These are phyloP conservation scores for Paraurostyla sp. DNA, from an alignment of 73 alveolate genomes.

Conservation along the genomic window DNA sequence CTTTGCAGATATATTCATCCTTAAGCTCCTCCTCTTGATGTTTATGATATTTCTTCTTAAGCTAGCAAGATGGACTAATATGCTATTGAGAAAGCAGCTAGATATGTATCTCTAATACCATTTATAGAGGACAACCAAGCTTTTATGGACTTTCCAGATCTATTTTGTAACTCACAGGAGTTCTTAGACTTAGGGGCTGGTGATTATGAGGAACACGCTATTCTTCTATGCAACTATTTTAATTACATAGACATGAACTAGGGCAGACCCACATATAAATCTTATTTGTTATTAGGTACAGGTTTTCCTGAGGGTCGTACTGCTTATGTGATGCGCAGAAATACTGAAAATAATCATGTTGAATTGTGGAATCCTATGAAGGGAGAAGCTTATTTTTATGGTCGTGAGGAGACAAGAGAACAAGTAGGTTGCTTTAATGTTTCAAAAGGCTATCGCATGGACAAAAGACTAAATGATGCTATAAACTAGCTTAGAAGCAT, in stretches of 20 bases:
- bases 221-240: constrained; percentile 97
- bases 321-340: constrained; percentile 94
- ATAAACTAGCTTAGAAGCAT: constrained; percentile 93
- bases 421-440: constrained; percentile 86
- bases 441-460: constrained; percentile 84
- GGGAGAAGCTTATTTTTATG: constrained; percentile 95
- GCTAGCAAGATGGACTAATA: constrained; percentile 77
- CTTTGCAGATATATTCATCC: constrained; percentile 92
- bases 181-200: constrained; percentile 97
- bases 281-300: constrained; percentile 95
- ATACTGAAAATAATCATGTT: constrained; percentile 83
- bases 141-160: constrained; percentile 98
- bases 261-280: constrained; percentile 80
- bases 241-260: constrained; percentile 90
- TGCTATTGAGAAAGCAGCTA: constrained; percentile 97
- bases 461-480: constrained; percentile 83
- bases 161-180: constrained; percentile 96
- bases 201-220: constrained; percentile 99
- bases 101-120: constrained; percentile 98
- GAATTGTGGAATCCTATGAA: constrained; percentile 98
- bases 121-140: constrained; percentile 96
- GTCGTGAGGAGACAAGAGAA: constrained; percentile 80
- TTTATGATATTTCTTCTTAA: constrained; percentile 64
- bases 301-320: constrained; percentile 99
- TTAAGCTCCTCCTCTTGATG: constrained; percentile 91